Conservation (phyloP, 805 yeast genomes). For the Yamadazyma endophytica region DNA sequence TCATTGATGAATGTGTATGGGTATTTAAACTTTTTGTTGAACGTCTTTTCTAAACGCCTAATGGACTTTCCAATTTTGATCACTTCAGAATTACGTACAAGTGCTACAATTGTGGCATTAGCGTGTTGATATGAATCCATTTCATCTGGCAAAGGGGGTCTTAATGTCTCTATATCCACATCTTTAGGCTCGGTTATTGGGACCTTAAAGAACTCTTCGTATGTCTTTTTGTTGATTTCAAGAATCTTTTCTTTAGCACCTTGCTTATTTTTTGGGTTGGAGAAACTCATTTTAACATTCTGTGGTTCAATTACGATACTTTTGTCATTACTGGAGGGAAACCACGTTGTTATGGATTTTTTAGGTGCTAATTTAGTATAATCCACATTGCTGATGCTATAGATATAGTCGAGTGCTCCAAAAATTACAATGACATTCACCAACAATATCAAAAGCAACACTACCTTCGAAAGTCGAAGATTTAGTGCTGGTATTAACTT, state of each 20-base stretch:
- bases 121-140: constrained; percentile 38
- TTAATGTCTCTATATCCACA: constrained; percentile 22
- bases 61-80: constrained; percentile 49
- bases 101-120: constrained; percentile 69
- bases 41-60: constrained; percentile 54
- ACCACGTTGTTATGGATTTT: too few species aligned
- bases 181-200: constrained; percentile 48
- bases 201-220: constrained; percentile 30
- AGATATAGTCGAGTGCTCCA: constrained; percentile 8
- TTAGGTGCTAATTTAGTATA: too few species aligned
- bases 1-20: constrained; percentile 83
- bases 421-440: constrained; percentile 11
- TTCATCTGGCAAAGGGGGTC: constrained; percentile 23
- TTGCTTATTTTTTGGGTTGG: constrained; percentile 21
- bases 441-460: constrained; percentile 7
- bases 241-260: constrained; percentile 32
- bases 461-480: constrained; percentile 9
- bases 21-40: constrained; percentile 68
- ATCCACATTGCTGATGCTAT: constrained; percentile 5
- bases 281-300: constrained; percentile 30
- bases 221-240: constrained; percentile 31
- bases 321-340: not conserved
- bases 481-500: constrained; percentile 17
- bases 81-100: constrained; percentile 68
- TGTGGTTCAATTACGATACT: constrained; percentile 14